Conservation (phyloP, 1,284 basidiomycete species). For the Volvariella surrecta region DNA sequence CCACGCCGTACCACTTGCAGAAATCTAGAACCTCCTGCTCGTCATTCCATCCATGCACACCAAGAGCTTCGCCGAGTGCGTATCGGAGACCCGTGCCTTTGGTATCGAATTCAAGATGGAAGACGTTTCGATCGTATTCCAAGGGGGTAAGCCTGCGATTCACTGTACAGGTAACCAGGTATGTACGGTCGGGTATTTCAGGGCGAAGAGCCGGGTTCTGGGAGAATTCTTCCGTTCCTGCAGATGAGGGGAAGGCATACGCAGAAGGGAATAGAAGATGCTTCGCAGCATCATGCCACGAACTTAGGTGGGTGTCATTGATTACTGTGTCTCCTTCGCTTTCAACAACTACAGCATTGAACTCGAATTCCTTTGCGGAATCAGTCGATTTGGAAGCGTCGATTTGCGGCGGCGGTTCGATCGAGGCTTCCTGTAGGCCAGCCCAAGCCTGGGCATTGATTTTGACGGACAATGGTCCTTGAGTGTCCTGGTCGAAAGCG, state of each 20-base stretch:
- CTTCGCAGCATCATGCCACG: conserved; percentile 86
- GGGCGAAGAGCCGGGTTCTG: conserved; percentile 74
- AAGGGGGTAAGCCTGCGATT: conserved; percentile 91
- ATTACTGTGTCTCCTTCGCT: conserved; percentile 44
- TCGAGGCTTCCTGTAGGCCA: conserved; percentile 41
- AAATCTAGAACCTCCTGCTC: conserved; percentile 83
- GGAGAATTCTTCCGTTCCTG: conserved; percentile 33
- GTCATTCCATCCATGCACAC: conserved; percentile 98
- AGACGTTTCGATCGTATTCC: conserved; percentile 97
- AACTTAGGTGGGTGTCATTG: conserved; percentile 53
- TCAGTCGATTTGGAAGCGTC: conserved; percentile 16
- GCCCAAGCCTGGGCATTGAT: conserved; percentile 49
- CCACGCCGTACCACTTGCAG: conserved; percentile 86
- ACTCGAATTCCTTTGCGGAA: conserved; percentile 50
- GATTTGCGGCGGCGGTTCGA: conserved; percentile 17
- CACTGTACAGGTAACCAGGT: conserved; percentile 88
- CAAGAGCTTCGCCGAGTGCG: conserved; percentile 93
- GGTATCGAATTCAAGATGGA: conserved; percentile 96
- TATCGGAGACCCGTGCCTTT: conserved; percentile 91
- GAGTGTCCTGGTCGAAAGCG: conserved; percentile 30
- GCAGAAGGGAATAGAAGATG: conserved; percentile 84
- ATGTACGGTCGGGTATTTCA: conserved; percentile 85
- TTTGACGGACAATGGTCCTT: conserved; percentile 36
- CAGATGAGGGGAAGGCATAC: conserved; percentile 43
- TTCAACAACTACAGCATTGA: conserved; percentile 63